Conservation (phyloP, 2,329 filamentous ascomycete species). For the Parafenestella ontariensis region DNA sequence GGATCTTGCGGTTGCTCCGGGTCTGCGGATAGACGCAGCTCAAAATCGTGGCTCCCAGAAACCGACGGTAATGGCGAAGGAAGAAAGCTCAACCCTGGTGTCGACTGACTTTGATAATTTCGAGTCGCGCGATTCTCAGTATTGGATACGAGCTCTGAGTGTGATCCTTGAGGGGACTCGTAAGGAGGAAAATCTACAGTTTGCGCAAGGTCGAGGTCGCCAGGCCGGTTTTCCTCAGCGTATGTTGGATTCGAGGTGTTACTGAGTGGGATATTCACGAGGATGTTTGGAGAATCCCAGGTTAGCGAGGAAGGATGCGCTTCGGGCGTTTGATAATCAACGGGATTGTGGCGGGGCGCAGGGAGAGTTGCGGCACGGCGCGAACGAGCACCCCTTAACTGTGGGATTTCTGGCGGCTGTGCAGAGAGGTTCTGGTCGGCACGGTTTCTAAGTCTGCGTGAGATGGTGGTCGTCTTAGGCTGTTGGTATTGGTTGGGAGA, state of each 20-base stretch:
- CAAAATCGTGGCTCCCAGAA: conserved; percentile 29
- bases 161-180: conserved; percentile 25
- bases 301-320: conserved; percentile 29
- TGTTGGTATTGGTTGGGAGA: conserved; percentile 35
- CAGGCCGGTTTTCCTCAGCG: conserved; percentile 18
- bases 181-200: conserved; percentile 24
- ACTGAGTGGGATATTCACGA: conserved; percentile 26
- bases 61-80: conserved; percentile 33
- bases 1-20: conserved; percentile 30
- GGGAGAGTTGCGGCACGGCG: conserved; percentile 43
- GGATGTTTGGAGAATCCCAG: conserved; percentile 31
- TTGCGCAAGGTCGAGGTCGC: conserved; percentile 24
- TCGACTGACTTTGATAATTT: conserved; percentile 20
- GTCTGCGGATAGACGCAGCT: conserved; percentile 25
- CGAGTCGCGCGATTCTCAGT: conserved; percentile 16
- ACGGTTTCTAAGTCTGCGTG: conserved; percentile 44
- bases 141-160: conserved; percentile 15
- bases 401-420: conserved; percentile 40
- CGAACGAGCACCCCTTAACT: conserved; percentile 36
- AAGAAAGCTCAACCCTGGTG: conserved; percentile 19
- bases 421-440: conserved; percentile 38
- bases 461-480: conserved; percentile 41
- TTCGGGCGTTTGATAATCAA: conserved; percentile 35
- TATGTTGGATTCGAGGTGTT: conserved; percentile 25
- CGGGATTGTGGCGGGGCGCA: conserved; percentile 38